Evolutionary conservation across 257 asterid genomes (phyloP).

Genomic region (Striga asiatica): DNA sequence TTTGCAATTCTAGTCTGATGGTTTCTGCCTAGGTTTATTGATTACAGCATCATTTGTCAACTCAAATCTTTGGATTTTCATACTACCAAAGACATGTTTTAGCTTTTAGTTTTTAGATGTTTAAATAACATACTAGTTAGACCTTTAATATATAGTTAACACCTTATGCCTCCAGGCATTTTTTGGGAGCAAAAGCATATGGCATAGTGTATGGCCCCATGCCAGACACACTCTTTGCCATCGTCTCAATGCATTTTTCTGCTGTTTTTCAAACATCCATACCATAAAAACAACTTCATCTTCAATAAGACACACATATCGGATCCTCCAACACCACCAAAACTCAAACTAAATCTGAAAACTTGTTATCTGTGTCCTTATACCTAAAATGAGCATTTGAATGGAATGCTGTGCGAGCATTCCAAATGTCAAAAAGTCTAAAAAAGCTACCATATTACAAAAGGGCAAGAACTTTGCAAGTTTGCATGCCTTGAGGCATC

Average conservation of each 20-base stretch:
- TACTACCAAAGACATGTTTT: too few species aligned
- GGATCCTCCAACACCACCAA: not conserved
- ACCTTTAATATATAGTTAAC: not conserved
- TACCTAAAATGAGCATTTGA: too few species aligned
- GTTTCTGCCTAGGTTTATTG: not conserved
- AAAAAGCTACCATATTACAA: too few species aligned
- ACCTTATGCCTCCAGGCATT: not conserved
- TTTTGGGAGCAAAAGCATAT: not conserved
- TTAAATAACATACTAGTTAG: too few species aligned
- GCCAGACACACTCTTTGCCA: too few species aligned
- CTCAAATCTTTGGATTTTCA: not conserved
- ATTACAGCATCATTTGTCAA: not conserved
- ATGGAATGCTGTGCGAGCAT: too few species aligned
- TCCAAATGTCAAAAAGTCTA: conserved; percentile 4
- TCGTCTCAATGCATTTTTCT: not conserved
- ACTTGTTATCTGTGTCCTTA: conserved; percentile 9
- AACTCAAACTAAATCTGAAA: not conserved
- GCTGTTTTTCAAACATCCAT: not conserved
- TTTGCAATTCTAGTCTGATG: not conserved
- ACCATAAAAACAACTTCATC: conserved; percentile 1
- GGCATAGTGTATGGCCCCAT: too few species aligned
- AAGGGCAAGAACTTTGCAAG: too few species aligned
- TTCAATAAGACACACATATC: not conserved
- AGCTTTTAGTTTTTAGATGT: too few species aligned
- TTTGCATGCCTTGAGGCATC: conserved; percentile 22